Base-by-base conservation (phyloP, 2,329 filamentous ascomycete genomes). In the Aureobasidium sp. region DNA sequence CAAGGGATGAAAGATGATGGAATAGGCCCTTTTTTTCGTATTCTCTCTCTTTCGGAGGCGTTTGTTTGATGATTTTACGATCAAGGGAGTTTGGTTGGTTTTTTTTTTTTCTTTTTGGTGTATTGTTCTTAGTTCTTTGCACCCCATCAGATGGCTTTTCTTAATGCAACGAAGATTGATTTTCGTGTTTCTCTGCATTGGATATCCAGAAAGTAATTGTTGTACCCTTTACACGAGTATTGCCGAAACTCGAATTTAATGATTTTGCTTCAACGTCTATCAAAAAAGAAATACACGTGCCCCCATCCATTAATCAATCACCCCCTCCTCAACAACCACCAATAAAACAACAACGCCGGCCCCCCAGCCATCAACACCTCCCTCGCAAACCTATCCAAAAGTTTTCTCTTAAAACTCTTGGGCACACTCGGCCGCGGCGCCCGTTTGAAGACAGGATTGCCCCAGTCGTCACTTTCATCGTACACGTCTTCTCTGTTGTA, bases 281-380 rank as follows among this genome's bases (percentile, higher is more conserved):
- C n/a, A n/a, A n/a, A n/a, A n/a, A n/a, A n/a, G n/a, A n/a, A n/a
- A n/a, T n/a, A n/a, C n/a, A n/a, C n/a, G n/a, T n/a, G n/a, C n/a
- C n/a, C n/a, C n/a, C n/a, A n/a, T n/a, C n/a, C n/a, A n/a, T n/a
- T n/a, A n/a, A n/a, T n/a, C n/a, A n/a, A n/a, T n/a, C n/a, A n/a
- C n/a, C n/a, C n/a, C 43, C 21, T 45, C 74, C 81, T 84, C 60
- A 86, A 78, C 66, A 93, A 74, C 74, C 84, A 89, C 31, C 78
- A 77, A 78, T 88, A 94, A 70, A 85, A 84, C 15, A 76, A 65
- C 46, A 85, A 71, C 21, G 83, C 84, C 71, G 88, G 81, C 78
- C 81, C 83, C 6, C 78, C 78, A 3, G 91, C 84, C 50, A 81
- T 77, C 74, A 82, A 84, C 19, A 85, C 67, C 46, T 82, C 85